phyloP scores from a whole-genome alignment of 768 basidiomycete species.

The Floccularia luteovirens region DNA sequence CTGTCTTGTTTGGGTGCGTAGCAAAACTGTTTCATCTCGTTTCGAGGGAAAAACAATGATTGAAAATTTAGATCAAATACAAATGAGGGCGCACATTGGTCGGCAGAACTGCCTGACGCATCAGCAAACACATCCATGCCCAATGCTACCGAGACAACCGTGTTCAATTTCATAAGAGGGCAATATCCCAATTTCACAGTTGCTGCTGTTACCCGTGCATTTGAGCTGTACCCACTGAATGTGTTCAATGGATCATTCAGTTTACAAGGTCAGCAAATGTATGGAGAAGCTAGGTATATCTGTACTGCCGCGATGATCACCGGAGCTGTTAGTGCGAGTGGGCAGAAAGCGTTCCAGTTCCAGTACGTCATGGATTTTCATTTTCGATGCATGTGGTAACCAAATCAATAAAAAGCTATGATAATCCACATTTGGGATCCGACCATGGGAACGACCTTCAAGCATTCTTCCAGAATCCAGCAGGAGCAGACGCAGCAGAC shows the following conservation, averaged over 20 bases:
- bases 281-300: constrained; percentile 36
- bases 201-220: constrained; percentile 18
- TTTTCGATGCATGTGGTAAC: not conserved
- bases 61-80: constrained; percentile 24
- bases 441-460: constrained; percentile 26
- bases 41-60: not conserved
- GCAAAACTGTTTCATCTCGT: not conserved
- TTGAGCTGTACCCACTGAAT: constrained; percentile 24
- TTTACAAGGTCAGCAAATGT: constrained; percentile 35
- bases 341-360: constrained; percentile 22
- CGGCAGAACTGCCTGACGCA: constrained; percentile 21
- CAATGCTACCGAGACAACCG: constrained; percentile 26
- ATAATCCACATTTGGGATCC: constrained; percentile 31
- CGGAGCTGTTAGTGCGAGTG: constrained; percentile 12
- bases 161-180: constrained; percentile 32
- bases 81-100: constrained; percentile 34
- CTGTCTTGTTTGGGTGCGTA: constrained; percentile 30
- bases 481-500: constrained; percentile 17
- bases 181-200: constrained; percentile 26
- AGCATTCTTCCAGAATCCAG: constrained; percentile 24
- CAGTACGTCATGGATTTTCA: constrained; percentile 18
- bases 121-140: constrained; percentile 30
- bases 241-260: constrained; percentile 25
- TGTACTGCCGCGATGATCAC: constrained; percentile 30
- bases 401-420: constrained; percentile 18